Evolutionary conservation across 2,329 filamentous ascomycete species (phyloP).

Genomic region (Monosporascus sp.): DNA sequence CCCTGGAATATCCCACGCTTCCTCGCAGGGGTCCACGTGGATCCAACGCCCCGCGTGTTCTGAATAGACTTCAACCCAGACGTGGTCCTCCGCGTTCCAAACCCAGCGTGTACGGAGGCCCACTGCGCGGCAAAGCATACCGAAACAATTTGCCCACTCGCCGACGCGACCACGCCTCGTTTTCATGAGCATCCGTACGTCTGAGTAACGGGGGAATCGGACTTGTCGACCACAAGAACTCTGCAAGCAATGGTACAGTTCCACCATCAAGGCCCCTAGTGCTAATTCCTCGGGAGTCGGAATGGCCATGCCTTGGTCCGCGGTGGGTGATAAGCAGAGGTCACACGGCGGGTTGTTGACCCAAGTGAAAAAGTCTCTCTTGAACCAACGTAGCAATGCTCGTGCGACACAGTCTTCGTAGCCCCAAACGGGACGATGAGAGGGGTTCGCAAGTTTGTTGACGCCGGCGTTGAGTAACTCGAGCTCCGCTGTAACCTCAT

Average conservation of each 20-base stretch:
- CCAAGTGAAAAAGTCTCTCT: slow-evolving; percentile 89
- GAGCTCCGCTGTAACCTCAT: slow-evolving; percentile 85
- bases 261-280: slow-evolving; percentile 79
- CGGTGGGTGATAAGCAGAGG: slow-evolving; percentile 74
- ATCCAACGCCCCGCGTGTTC: slow-evolving; percentile 91
- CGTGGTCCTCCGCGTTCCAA: slow-evolving; percentile 95
- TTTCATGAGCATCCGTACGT: slow-evolving; percentile 88
- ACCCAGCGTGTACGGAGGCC: slow-evolving; percentile 92
- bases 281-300: slow-evolving; percentile 86
- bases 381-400: slow-evolving; percentile 92
- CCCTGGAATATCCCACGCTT: slow-evolving; percentile 88
- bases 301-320: slow-evolving; percentile 75
- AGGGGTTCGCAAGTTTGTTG: slow-evolving; percentile 61
- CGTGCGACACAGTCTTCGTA: slow-evolving; percentile 96
- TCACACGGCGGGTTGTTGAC: slow-evolving; percentile 91
- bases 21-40: slow-evolving; percentile 94
- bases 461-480: slow-evolving; percentile 85
- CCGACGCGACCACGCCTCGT: slow-evolving; percentile 81
- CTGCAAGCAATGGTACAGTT: slow-evolving; percentile 83
- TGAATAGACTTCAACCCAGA: slow-evolving; percentile 97
- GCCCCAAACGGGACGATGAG: slow-evolving; percentile 70
- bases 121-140: slow-evolving; percentile 92
- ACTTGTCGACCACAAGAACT: slow-evolving; percentile 72
- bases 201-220: slow-evolving; percentile 88
- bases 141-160: slow-evolving; percentile 98